These are phyloP conservation scores for Erodium moschatum DNA, from an alignment of 441 rosid species.

Conservation along the genomic window DNA sequence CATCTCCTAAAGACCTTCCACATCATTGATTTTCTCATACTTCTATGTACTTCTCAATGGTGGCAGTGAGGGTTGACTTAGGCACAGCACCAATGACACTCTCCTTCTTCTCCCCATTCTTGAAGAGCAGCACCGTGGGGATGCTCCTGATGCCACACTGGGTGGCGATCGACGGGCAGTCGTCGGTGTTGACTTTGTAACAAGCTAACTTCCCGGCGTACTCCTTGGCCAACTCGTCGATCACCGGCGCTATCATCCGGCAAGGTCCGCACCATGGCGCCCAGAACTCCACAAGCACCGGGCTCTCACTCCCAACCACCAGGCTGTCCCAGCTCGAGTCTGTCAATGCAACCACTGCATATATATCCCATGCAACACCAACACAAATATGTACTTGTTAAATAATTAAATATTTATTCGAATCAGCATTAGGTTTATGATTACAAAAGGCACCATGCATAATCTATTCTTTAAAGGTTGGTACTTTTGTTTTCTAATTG, in stretches of 20 bases:
- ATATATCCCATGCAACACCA: not conserved
- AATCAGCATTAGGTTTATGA: no score
- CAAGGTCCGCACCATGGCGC: conserved; percentile 99
- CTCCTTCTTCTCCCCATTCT: conserved; percentile 87
- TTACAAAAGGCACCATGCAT: no score
- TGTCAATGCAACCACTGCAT: conserved; percentile 47
- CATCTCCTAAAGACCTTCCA: no score
- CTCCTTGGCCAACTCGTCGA: conserved; percentile 65
- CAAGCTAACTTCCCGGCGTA: conserved; percentile 75
- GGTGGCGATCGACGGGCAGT: conserved; percentile 59
- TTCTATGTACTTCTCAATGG: conserved; percentile 58
- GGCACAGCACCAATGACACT: conserved; percentile 83
- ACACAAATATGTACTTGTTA: no score
- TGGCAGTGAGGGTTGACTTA: conserved; percentile 52
- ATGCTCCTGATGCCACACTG: conserved; percentile 79
- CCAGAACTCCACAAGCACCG: conserved; percentile 89
- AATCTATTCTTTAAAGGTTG: no score
- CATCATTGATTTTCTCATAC: no score
- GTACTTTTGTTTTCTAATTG: no score
- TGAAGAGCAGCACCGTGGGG: conserved; percentile 78
- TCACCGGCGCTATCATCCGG: conserved; percentile 77
- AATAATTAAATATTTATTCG: no score
- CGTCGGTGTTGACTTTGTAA: conserved; percentile 84
- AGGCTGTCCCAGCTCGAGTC: conserved; percentile 64
- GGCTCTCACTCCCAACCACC: conserved; percentile 52